Conservation (phyloP, 1,284 basidiomycete genomes). For the Austroboletus niveus region DNA sequence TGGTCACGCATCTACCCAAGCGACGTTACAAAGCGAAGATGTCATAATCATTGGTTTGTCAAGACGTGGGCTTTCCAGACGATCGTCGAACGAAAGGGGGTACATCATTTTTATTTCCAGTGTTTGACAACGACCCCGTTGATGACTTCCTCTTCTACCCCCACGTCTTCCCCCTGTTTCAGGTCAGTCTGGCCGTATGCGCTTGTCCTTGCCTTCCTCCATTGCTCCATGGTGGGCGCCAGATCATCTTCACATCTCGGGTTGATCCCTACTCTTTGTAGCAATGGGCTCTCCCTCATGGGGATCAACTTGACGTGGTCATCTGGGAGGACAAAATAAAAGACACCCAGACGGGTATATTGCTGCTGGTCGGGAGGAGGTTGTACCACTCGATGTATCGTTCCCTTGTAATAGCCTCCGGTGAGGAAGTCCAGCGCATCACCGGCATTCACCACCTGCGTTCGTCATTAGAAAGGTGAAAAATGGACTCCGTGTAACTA, state of each 20-base stretch:
- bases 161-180: conserved; percentile 28
- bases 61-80: too few relatives aligned
- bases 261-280: conserved; percentile 3
- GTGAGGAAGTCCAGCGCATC: conserved; percentile 48
- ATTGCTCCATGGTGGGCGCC: too few relatives aligned
- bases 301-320: conserved; percentile 33
- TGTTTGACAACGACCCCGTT: conserved; percentile 42
- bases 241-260: too few relatives aligned
- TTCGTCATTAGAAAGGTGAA: conserved; percentile 38
- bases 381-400: conserved; percentile 43
- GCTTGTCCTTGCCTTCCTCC: too few relatives aligned
- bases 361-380: conserved; percentile 29
- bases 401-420: conserved; percentile 47
- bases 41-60: too few relatives aligned
- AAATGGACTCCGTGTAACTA: not conserved
- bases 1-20: too few relatives aligned
- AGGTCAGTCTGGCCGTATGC: conserved; percentile 33
- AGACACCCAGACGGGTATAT: too few relatives aligned
- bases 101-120: conserved; percentile 32
- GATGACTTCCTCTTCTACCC: conserved; percentile 42
- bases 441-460: conserved; percentile 35
- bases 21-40: too few relatives aligned
- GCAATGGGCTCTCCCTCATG: conserved; percentile 28
- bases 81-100: too few relatives aligned
- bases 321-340: conserved; percentile 11